phyloP scores from a whole-genome alignment of 139 green algal genomes.

The Coccomyxa sp. region DNA sequence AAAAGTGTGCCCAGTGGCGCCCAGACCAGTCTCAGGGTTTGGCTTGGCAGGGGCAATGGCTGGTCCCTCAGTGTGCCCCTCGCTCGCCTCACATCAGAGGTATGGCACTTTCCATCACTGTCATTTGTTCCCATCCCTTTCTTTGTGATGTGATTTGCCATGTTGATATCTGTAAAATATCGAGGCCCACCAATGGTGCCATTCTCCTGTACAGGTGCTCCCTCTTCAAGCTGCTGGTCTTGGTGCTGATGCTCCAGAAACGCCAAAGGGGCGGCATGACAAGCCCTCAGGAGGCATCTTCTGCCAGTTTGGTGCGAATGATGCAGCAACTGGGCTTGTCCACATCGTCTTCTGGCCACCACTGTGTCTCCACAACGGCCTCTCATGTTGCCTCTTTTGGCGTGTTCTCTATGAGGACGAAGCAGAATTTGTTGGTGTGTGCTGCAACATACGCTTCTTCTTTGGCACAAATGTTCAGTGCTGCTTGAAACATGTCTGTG shows the following conservation, averaged over 20 bases:
- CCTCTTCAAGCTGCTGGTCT: constrained; percentile 5
- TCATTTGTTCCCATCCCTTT: no score
- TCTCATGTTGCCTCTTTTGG: constrained; percentile 11
- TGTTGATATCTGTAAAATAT: no score
- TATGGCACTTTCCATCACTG: no score
- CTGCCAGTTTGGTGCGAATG: constrained; percentile 10
- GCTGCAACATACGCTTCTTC: no score
- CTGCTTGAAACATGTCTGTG: no score
- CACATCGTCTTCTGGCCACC: constrained; percentile 16
- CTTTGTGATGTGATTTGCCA: no score
- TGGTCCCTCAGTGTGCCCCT: constrained; percentile 16
- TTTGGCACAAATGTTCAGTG: no score
- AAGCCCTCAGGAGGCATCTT: constrained; percentile 9
- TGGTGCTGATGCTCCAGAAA: constrained; percentile 1
- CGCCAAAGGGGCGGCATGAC: not conserved
- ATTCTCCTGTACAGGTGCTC: constrained; percentile 3
- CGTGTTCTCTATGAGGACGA: not conserved
- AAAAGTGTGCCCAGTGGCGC: no score
- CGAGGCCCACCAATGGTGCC: not conserved
- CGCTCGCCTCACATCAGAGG: no score
- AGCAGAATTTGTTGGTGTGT: no score
- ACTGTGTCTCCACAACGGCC: constrained; percentile 19
- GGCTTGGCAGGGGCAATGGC: constrained; percentile 14
- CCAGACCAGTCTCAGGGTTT: constrained; percentile 1
- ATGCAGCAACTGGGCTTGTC: constrained; percentile 14